Base-by-base conservation (phyloP, 129 eudicot genomes). In the Tagetes erecta region DNA sequence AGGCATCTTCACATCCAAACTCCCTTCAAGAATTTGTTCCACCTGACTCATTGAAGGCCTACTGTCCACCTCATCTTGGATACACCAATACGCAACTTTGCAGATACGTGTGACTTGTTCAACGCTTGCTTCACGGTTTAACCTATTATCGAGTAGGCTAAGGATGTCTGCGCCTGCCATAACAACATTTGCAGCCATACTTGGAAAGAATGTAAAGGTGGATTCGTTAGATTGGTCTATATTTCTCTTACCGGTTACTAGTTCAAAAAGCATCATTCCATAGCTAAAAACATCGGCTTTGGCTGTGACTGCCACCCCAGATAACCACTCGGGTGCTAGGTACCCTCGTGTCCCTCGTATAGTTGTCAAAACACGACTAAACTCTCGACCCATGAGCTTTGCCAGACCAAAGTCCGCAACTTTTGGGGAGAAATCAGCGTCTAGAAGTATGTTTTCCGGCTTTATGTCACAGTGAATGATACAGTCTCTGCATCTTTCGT, bases 401-500 rank as follows among this genome's bases (percentile, higher is more conserved):
- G 94, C 91, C 11, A 86, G 40, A 20, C 97, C 97, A 78, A 91
- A 90, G 78, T 90, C 93, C 30, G 86, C 79, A 13, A 85, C 75
- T 73, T 86, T 85, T 8, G 94, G 89, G 68, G 69, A 38, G 40
- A 84, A 84, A 33, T 91, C 84, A 0, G 72, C 80, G 40, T 84
- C 95, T 11, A 86, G 64, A 47, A 91, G 85, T 36, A 87, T 86
- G 73, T 87, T 91, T 71, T 91, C 86, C 27, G 97, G 97, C 77
- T 91, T 87, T 64, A 91, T 91, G 80, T 91, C 97, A 53, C 95
- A 91, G 68, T 91, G 94, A 40, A 87, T 91, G 59, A 91, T 91
- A 71, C 89, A 82, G 55, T 86, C 84, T 71, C 86, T 75, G 76
- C 97, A 87, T 63, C 84, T 80, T 71, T 91, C 91, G 47, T 91